These are phyloP conservation scores for Ogataea paradorogensis DNA, from an alignment of 805 yeast species.

Conservation along the genomic window DNA sequence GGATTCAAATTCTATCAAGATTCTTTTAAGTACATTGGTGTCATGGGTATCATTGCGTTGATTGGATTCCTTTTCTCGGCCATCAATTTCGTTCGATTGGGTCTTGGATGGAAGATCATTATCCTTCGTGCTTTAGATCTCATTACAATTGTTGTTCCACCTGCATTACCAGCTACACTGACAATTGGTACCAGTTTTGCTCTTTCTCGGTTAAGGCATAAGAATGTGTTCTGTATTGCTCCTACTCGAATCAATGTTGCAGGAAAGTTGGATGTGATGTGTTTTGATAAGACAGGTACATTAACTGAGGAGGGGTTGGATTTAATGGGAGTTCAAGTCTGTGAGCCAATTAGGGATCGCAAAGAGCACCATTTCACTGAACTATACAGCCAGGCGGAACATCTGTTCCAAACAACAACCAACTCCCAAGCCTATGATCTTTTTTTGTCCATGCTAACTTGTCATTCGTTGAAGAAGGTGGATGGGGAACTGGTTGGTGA, in stretches of 20 bases:
- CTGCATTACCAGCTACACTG: constrained; percentile 95
- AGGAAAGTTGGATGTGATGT: constrained; percentile 84
- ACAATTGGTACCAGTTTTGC: constrained; percentile 97
- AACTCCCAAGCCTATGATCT: constrained; percentile 29
- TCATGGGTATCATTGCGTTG: constrained; percentile 83
- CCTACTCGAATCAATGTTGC: constrained; percentile 96
- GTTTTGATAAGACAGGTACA: constrained; percentile 97
- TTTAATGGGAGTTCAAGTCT: constrained; percentile 54
- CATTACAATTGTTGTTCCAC: constrained; percentile 96
- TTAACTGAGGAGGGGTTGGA: constrained; percentile 96
- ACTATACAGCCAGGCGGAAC: constrained; percentile 15
- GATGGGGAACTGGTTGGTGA: constrained; percentile 87
- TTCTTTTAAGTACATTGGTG: constrained; percentile 93
- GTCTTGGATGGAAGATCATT: constrained; percentile 66
- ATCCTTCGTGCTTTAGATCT: constrained; percentile 88
- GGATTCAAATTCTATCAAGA: constrained; percentile 93
- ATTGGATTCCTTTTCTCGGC: constrained; percentile 85
- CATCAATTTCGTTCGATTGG: constrained; percentile 73
- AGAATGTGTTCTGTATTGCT: constrained; percentile 80
- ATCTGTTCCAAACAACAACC: constrained; percentile 16
- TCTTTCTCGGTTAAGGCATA: constrained; percentile 63
- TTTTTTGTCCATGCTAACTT: constrained; percentile 58
- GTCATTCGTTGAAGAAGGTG: constrained; percentile 82
- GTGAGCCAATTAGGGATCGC: constrained; percentile 32
- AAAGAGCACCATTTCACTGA: constrained; percentile 29